Base-by-base conservation (phyloP, 2,329 filamentous ascomycete genomes). In the Talaromyces sp. region DNA sequence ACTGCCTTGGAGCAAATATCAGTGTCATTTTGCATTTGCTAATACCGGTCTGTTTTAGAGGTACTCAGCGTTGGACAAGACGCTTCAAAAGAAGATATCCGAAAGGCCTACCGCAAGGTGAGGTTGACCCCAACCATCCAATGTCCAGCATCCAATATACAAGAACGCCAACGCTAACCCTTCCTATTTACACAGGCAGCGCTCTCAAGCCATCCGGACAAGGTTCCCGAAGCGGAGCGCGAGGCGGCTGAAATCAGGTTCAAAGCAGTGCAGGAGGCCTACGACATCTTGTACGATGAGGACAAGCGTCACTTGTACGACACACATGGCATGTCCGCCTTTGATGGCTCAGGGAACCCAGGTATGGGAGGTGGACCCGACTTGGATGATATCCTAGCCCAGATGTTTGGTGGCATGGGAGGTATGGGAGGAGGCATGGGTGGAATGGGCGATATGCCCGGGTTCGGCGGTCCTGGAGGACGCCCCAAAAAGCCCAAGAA, bases 251-350 rank as follows among this genome's bases (percentile, higher is more conserved):
- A 98, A 76, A 83, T 88, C 72, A 92, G 88, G 72, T 99, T 99
- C 87, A 99, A 99, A 80, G 82, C 88, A 60, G 88, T 96, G 62
- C 93, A 90, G 63, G 89, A 96, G 79, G 95, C 95, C 69, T 99
- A 99, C 82, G 95, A 99, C 74, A 98, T 99, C 73, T 91, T 99
- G 60, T 89, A 87, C 78, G 93, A 99, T 82, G 93, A 98, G 65
- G 87, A 98, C 64, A 97, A 96, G 77, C 89, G 95, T 71, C 84
- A 90, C 61, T 79, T 96, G 65, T 99, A 99, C 81, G 95, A 99
- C 73, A 88, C 87, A 65, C 91, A 96, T 73, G 95, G 95, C 79
- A 97, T 98, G 93, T 86, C 90, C 51, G 95, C 93, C 62, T 98
- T 99, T 73, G 92, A 97, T 73, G 86, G 90, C 57, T 87, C 86